Conservation (phyloP, 1,284 basidiomycete species). For the Porogramme epimiltina region DNA sequence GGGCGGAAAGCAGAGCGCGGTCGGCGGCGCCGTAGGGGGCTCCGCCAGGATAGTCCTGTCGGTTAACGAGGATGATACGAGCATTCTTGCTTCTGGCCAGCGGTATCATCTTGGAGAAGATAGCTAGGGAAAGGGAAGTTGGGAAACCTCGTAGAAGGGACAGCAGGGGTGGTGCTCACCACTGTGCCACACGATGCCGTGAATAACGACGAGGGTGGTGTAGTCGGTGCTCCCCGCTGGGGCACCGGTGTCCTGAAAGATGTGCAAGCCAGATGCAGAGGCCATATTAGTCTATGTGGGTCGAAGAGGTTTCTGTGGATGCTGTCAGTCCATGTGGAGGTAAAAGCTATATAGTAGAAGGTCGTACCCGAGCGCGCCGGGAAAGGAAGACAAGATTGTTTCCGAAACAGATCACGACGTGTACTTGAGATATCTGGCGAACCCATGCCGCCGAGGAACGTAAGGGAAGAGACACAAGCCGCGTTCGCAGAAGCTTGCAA, state of each 20-base stretch:
- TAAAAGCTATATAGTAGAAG: background rate
- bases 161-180: no score
- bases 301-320: background rate
- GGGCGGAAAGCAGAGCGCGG: conserved; percentile 11
- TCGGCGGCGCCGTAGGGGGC: conserved; percentile 21
- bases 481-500: no score
- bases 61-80: conserved; percentile 13
- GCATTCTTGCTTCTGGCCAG: conserved; percentile 4
- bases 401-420: no score
- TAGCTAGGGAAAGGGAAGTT: conserved; percentile 16
- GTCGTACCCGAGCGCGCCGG: background rate
- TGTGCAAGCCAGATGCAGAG: background rate
- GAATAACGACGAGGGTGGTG: conserved; percentile 10
- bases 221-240: conserved; percentile 3
- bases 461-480: no score
- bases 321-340: background rate
- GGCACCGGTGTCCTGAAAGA: conserved; percentile 8
- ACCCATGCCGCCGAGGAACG: no score
- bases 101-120: conserved; percentile 24
- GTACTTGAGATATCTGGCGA: no score
- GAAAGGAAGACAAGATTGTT: background rate
- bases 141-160: no score
- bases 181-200: conserved; percentile 11
- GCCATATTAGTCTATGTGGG: background rate
- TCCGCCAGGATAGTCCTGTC: conserved; percentile 15